Percentiles rank a stretch among this genome's conserved stretches.
Evolutionary conservation across 352 stramenopile species (phyloP).

Genomic region (Salisapilia sapeloensis): DNA sequence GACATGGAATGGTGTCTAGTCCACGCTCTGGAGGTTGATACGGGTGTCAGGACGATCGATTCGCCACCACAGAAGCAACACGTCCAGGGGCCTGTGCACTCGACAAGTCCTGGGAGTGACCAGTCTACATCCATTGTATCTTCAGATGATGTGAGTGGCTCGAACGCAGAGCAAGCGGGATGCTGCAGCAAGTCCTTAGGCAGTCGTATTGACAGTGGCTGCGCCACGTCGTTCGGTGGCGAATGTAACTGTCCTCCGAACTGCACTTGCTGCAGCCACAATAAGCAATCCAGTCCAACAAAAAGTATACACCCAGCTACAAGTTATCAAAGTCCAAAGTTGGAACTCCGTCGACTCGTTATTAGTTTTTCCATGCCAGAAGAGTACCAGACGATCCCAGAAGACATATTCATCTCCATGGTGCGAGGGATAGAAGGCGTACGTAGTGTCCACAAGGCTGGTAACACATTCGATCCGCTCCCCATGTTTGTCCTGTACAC

Average conservation of each 20-base stretch:
- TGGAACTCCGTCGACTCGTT: conserved; percentile 1
- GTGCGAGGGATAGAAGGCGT: too few relatives aligned
- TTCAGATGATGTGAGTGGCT: neutral
- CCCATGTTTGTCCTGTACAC: conserved; percentile 13
- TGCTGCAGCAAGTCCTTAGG: conserved; percentile 20
- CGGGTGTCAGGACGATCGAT: too few relatives aligned
- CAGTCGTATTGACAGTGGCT: conserved; percentile 53
- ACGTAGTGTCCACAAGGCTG: conserved; percentile 24
- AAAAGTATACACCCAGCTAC: neutral
- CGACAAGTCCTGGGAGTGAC: too few relatives aligned
- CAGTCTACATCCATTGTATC: too few relatives aligned
- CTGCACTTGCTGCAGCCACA: conserved; percentile 18
- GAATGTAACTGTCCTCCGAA: conserved; percentile 34
- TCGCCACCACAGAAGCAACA: too few relatives aligned
- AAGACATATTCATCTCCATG: too few relatives aligned
- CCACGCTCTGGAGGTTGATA: too few relatives aligned
- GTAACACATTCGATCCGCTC: conserved; percentile 1
- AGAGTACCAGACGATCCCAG: too few relatives aligned
- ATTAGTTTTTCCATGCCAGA: too few relatives aligned
- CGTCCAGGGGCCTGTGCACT: too few relatives aligned
- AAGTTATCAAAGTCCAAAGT: too few relatives aligned
- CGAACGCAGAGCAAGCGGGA: conserved; percentile 2
- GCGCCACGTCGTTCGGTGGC: conserved; percentile 37
- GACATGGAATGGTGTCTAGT: too few relatives aligned
- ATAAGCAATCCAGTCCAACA: conserved; percentile 1